Percentiles rank a stretch among this genome's conserved stretches.
These are phyloP conservation scores for Sclerotinia minor DNA, from an alignment of 2,329 filamentous ascomycete species.

Conservation along the genomic window DNA sequence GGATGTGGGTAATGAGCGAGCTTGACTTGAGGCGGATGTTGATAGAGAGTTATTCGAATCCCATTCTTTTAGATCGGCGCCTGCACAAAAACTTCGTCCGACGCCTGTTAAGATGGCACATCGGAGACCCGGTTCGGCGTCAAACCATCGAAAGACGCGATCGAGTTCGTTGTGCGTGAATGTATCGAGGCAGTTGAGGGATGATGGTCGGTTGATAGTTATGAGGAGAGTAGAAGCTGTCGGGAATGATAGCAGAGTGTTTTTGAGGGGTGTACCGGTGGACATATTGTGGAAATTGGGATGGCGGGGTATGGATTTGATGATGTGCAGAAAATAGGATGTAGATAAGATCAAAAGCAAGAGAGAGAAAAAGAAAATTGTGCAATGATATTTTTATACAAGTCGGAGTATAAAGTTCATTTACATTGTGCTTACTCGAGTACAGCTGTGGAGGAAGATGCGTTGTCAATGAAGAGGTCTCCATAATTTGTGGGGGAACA, in stretches of 20 bases:
- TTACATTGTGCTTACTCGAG: background rate
- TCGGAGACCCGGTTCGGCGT: conserved; percentile 56
- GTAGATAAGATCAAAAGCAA: conserved; percentile 7
- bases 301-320: conserved; percentile 17
- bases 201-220: conserved; percentile 58
- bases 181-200: conserved; percentile 56
- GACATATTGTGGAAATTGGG: conserved; percentile 18
- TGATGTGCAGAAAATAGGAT: conserved; percentile 9
- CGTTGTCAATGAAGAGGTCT: conserved; percentile 2
- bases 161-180: conserved; percentile 45
- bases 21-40: conserved; percentile 4
- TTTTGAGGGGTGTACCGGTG: conserved; percentile 21
- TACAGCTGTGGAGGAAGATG: conserved; percentile 3
- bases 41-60: conserved; percentile 13
- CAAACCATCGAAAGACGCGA: conserved; percentile 59
- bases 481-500: conserved; percentile 12
- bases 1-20: conserved; percentile 38
- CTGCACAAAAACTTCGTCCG: conserved; percentile 66
- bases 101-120: conserved; percentile 64
- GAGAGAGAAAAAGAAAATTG: conserved; percentile 13
- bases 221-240: conserved; percentile 56
- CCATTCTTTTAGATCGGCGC: conserved; percentile 66
- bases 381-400: conserved; percentile 4
- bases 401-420: conserved; percentile 5
- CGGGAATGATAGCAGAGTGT: conserved; percentile 48